Conservation (phyloP, 2,329 filamentous ascomycete species). For the Ophiostoma sp. region DNA sequence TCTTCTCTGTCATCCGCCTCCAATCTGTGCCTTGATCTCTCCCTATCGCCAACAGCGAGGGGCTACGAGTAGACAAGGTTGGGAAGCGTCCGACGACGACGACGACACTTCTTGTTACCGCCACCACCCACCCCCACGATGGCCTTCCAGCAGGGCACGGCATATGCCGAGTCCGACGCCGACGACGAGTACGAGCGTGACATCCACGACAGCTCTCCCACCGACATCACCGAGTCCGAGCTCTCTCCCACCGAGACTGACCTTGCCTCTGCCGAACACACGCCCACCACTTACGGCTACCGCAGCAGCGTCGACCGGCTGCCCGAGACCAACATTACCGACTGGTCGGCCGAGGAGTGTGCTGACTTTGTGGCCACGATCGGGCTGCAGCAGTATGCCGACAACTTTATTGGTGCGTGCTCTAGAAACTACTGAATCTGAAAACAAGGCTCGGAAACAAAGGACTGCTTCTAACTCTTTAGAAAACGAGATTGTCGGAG, state of each 20-base stretch:
- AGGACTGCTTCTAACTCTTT: neutral
- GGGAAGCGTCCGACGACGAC: neutral
- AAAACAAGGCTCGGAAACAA: neutral
- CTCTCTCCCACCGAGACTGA: conserved; percentile 67
- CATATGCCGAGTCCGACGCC: conserved; percentile 73
- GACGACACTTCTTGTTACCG: neutral
- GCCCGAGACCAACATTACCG: conserved; percentile 69
- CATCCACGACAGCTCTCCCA: conserved; percentile 61
- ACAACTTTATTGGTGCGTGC: conserved; percentile 68
- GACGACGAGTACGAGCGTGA: conserved; percentile 80
- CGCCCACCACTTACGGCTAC: conserved; percentile 71
- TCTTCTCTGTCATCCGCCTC: neutral
- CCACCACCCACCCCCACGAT: conserved; percentile 33
- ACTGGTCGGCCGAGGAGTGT: conserved; percentile 82
- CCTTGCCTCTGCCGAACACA: conserved; percentile 65
- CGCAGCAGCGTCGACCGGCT: conserved; percentile 59
- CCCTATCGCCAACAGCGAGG: neutral
- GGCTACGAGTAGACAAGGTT: neutral
- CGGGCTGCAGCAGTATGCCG: conserved; percentile 75
- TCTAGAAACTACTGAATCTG: no score
- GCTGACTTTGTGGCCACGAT: conserved; percentile 80
- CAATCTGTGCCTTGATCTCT: neutral
- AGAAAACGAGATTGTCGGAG: conserved; percentile 94
- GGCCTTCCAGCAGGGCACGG: conserved; percentile 61
- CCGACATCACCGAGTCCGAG: conserved; percentile 60